Conservation (phyloP, 371 early-diverging fungal species). For the Umbelopsis sp. region DNA sequence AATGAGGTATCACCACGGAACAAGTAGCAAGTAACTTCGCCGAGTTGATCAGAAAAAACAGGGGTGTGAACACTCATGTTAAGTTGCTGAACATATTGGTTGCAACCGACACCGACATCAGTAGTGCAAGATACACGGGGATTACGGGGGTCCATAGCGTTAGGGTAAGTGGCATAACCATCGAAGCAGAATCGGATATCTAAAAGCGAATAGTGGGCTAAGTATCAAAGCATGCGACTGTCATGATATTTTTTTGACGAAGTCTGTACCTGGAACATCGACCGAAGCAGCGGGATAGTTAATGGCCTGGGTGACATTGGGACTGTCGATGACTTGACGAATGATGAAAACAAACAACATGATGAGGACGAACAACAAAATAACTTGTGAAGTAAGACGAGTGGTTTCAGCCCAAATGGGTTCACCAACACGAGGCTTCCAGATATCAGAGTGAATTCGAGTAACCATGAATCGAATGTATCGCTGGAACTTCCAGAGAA, state of each 20-base stretch:
- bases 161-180: constrained; percentile 35
- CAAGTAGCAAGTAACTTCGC: constrained; percentile 43
- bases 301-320: constrained; percentile 48
- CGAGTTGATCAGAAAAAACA: constrained; percentile 40
- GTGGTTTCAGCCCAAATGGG: constrained; percentile 57
- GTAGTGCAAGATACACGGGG: constrained; percentile 45
- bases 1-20: constrained; percentile 40
- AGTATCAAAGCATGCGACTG: too few relatives aligned
- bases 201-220: too few relatives aligned
- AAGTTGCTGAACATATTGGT: constrained; percentile 29
- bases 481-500: constrained; percentile 47
- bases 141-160: constrained; percentile 21
- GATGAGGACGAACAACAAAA: constrained; percentile 45
- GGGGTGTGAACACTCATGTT: constrained; percentile 45
- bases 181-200: constrained; percentile 57
- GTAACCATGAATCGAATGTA: constrained; percentile 42
- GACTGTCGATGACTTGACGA: constrained; percentile 49
- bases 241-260: too few relatives aligned
- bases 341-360: constrained; percentile 49
- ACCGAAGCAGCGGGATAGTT: constrained; percentile 37
- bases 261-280: constrained; percentile 29
- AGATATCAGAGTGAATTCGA: constrained; percentile 47
- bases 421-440: constrained; percentile 56
- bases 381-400: constrained; percentile 42
- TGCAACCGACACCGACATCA: constrained; percentile 41